Percentiles rank a stretch among this genome's conserved stretches.
phyloP scores from a whole-genome alignment of 257 asterid species.

The Salvia miltiorrhiza region DNA sequence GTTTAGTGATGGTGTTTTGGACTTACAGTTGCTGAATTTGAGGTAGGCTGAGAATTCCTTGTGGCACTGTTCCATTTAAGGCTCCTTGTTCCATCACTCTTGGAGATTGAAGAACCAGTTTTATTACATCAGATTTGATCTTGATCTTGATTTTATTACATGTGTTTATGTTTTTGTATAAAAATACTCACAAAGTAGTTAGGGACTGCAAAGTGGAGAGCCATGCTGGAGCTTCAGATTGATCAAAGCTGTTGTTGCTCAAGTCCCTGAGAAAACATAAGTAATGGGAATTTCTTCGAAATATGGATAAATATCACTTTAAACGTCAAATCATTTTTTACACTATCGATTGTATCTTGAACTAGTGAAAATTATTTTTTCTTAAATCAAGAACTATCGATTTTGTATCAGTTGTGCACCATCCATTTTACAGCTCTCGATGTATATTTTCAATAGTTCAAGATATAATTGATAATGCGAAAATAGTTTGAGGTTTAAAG shows the following conservation, averaged over 20 bases:
- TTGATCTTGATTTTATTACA: background rate
- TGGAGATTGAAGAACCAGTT: conserved; percentile 13
- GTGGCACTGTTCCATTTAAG: conserved; percentile 65
- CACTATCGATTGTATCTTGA: too few species aligned
- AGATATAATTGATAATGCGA: too few species aligned
- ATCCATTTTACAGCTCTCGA: too few species aligned
- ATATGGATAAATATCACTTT: too few species aligned
- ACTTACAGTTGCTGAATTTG: conserved; percentile 92
- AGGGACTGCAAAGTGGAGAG: conserved; percentile 64
- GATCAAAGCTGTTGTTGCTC: conserved; percentile 74
- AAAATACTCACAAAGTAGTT: conserved; percentile 68
- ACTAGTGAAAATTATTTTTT: too few species aligned
- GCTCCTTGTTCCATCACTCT: conserved; percentile 82
- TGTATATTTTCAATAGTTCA: too few species aligned
- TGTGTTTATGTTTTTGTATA: background rate
- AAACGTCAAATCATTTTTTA: too few species aligned
- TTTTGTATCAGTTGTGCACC: too few species aligned
- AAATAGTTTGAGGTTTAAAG: too few species aligned
- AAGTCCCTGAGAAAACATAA: conserved; percentile 55
- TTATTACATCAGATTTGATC: conserved; percentile 14
- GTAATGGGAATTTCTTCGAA: background rate
- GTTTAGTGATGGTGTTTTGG: too few species aligned
- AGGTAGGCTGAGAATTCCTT: conserved; percentile 57
- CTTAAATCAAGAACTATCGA: too few species aligned
- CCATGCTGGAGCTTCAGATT: conserved; percentile 70